Base-by-base conservation (phyloP, 2,329 filamentous ascomycete genomes). In the Verticillium dahliae region DNA sequence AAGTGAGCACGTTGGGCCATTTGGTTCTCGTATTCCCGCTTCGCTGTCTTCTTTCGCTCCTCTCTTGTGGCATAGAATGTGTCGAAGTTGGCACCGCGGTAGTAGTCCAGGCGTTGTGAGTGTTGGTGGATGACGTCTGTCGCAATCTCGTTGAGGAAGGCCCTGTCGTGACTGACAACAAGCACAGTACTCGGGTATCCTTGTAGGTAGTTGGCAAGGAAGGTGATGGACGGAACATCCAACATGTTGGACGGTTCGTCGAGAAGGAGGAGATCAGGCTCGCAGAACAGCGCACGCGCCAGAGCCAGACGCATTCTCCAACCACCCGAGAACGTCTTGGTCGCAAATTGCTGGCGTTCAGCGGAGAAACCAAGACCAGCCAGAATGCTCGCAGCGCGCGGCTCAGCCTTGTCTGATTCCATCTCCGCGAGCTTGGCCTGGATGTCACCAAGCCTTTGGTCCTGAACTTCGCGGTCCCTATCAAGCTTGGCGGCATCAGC, bases 221-320 rank as follows among this genome's bases (percentile, higher is more conserved):
- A 99, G 61, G 95, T 96, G 72, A 99, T 98, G 31, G 95, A 98
- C n/a, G 95, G 95, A 62, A 99, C 95, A 78, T 98, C 95, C 91
- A 99, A 92, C 94, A 98, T 98, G 87, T 98, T 98, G 61, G 94
- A 98, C 79, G 95, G 95, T 87, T 99, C 95, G 81, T 99, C 95
- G 69, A 99, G 92, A 74, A 99, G 84, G 63, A 99, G 80, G 59
- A 99, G 81, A 77, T 99, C 95, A 54, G 95, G 95, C 75, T 99
- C 95, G 79, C 95, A 99, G 81, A 99, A 99, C 39, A 99, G 85
- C 14, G 95, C 95, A 83, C 95, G 84, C 13, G 95, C 95, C 65
- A 99, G 84, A 14, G 95, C 95, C 71, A 99, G 80, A 81, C 95
- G 90, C 95, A 99, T 99, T 77, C 95, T 88, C 95, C 95, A 99